Percentiles rank a stretch among this genome's conserved stretches.
These are phyloP conservation scores for Fusarium oligoseptatum DNA, from an alignment of 2,329 filamentous ascomycete species.

Conservation along the genomic window DNA sequence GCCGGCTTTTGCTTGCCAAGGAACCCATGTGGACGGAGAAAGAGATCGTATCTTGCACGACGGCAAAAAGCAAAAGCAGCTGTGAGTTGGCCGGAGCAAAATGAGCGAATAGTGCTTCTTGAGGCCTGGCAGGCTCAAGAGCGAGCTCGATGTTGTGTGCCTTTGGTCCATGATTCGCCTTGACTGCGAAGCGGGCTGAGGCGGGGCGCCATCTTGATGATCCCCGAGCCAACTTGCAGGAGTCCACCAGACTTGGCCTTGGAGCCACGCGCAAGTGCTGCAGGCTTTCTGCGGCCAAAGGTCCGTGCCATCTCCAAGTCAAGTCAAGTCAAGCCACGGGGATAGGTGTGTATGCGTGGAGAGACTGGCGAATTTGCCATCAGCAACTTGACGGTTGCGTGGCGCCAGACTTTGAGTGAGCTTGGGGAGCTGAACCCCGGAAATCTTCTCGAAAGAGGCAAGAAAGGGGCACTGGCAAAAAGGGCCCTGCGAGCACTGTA, in stretches of 20 bases:
- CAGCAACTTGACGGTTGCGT: conserved; percentile 21
- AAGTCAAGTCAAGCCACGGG: conserved; percentile 12
- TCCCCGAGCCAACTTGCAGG: conserved; percentile 28
- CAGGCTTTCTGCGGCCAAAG: conserved; percentile 28
- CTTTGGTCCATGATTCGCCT: conserved; percentile 36
- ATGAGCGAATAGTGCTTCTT: background rate
- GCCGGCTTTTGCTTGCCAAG: background rate
- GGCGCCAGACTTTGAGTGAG: conserved; percentile 39
- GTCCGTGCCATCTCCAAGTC: conserved; percentile 35
- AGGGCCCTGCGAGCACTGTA: conserved; percentile 18
- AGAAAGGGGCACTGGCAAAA: conserved; percentile 13
- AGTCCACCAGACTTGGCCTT: conserved; percentile 9
- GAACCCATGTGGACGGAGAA: conserved; percentile 3
- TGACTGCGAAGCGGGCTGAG: conserved; percentile 11
- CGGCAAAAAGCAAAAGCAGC: conserved; percentile 23
- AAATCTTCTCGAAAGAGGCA: conserved; percentile 36
- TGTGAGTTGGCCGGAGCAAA: conserved; percentile 13
- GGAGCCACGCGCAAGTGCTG: conserved; percentile 22
- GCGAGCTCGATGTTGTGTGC: conserved; percentile 30
- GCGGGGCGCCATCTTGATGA: conserved; percentile 33
- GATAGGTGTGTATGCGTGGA: conserved; percentile 17
- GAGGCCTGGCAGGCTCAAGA: conserved; percentile 29
- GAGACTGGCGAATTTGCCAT: conserved; percentile 1
- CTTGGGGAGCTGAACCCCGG: conserved; percentile 26
- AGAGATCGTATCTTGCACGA: conserved; percentile 18